phyloP scores from a whole-genome alignment of 78 protist species.

The Dictyostelium firmibasis region DNA sequence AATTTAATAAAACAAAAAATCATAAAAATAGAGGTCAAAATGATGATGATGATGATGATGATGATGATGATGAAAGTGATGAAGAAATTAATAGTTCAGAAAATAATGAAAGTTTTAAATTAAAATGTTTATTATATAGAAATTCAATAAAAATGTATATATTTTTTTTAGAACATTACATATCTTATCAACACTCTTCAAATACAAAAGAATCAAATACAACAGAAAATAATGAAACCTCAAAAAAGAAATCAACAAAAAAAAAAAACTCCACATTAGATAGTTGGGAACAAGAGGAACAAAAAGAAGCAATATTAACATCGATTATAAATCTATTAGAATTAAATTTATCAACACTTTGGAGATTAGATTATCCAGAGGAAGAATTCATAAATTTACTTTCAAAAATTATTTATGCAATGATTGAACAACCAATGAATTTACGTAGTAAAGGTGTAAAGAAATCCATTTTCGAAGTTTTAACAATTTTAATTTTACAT shows the following conservation, averaged over 20 bases:
- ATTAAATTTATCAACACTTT: slow-evolving; percentile 5
- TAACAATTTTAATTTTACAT: not conserved
- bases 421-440: slow-evolving; percentile 19
- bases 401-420: not conserved
- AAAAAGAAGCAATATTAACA: not conserved
- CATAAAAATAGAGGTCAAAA: not conserved
- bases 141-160: slow-evolving; percentile 3
- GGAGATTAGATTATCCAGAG: slow-evolving; percentile 42
- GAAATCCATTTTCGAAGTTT: not conserved
- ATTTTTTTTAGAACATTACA: slow-evolving; percentile 12
- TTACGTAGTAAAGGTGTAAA: slow-evolving; percentile 3
- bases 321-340: not conserved
- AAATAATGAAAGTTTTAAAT: not conserved
- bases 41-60: not conserved
- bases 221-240: not conserved
- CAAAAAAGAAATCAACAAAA: not conserved
- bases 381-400: slow-evolving; percentile 22
- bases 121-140: slow-evolving; percentile 5
- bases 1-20: not conserved
- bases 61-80: not conserved
- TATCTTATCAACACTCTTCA: slow-evolving; percentile 5
- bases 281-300: not conserved
- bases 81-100: not conserved
- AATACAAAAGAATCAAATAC: not conserved
- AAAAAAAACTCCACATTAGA: not conserved